Evolutionary conservation across 441 rosid genomes (phyloP).

Genomic region (Gossypium armourianum): DNA sequence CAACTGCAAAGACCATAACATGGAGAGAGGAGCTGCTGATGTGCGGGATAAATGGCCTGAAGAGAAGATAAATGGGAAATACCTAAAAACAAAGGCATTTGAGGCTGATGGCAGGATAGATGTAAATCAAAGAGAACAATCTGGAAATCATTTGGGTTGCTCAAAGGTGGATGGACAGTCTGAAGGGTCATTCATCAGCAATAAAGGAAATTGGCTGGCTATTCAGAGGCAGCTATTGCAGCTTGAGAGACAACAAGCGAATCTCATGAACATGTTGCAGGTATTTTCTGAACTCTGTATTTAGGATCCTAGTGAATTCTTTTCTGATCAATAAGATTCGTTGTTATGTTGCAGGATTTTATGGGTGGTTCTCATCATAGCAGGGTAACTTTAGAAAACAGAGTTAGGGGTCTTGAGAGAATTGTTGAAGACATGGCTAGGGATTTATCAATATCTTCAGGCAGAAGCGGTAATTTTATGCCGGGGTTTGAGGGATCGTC

Average conservation of each 20-base stretch:
- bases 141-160: conserved; percentile 40
- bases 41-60: conserved; percentile 26
- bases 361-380: conserved; percentile 96
- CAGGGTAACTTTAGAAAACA: conserved; percentile 80
- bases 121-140: conserved; percentile 43
- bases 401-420: conserved; percentile 95
- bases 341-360: conserved; percentile 53
- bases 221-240: conserved; percentile 88
- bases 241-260: conserved; percentile 84
- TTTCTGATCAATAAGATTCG: conserved; percentile 12
- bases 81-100: conserved; percentile 41
- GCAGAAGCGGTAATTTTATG: conserved; percentile 54
- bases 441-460: conserved; percentile 75
- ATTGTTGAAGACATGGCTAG: conserved; percentile 85
- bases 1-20: conserved; percentile 30
- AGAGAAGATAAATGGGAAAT: conserved; percentile 38
- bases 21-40: conserved; percentile 39
- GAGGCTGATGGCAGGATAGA: conserved; percentile 41
- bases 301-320: neutral
- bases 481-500: conserved; percentile 56
- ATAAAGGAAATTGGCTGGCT: conserved; percentile 80
- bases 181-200: conserved; percentile 62
- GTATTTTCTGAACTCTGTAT: conserved; percentile 29
- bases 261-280: conserved; percentile 94
- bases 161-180: conserved; percentile 53